phyloP scores from a whole-genome alignment of 1,139 yeast genomes.

The Pichia sp. region DNA sequence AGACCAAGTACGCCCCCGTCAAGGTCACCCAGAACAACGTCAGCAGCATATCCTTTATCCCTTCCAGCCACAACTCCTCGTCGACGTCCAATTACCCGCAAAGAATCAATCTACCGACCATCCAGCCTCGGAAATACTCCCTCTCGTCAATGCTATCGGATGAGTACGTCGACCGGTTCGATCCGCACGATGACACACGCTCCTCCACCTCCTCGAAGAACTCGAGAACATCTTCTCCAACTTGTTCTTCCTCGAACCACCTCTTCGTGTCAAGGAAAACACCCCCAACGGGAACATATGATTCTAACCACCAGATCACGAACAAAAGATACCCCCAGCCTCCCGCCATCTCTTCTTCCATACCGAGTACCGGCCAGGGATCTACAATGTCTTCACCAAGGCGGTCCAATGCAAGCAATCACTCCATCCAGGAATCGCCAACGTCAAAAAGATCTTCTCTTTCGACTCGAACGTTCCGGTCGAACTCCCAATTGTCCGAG shows the following conservation, averaged over 20 bases:
- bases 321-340: conserved; percentile 13
- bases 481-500: conserved; percentile 29
- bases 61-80: conserved; percentile 6
- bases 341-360: conserved; percentile 11
- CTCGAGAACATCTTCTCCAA: conserved; percentile 27
- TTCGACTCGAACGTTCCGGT: conserved; percentile 32
- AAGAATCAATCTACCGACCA: conserved; percentile 25
- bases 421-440: conserved; percentile 23
- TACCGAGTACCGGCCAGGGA: background rate
- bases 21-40: conserved; percentile 8
- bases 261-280: conserved; percentile 9
- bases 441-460: conserved; percentile 30
- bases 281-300: conserved; percentile 7
- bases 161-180: conserved; percentile 20
- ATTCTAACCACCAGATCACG: background rate
- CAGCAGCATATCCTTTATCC: conserved; percentile 10
- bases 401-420: conserved; percentile 9
- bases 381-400: conserved; percentile 13
- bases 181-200: conserved; percentile 17
- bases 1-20: conserved; percentile 11
- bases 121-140: conserved; percentile 91
- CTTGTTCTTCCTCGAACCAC: conserved; percentile 7
- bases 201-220: conserved; percentile 19
- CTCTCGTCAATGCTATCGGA: conserved; percentile 85
- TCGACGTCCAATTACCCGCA: conserved; percentile 6